Conservation (phyloP, 176 grass and related monocot genomes). For the Dactylis glomerata region DNA sequence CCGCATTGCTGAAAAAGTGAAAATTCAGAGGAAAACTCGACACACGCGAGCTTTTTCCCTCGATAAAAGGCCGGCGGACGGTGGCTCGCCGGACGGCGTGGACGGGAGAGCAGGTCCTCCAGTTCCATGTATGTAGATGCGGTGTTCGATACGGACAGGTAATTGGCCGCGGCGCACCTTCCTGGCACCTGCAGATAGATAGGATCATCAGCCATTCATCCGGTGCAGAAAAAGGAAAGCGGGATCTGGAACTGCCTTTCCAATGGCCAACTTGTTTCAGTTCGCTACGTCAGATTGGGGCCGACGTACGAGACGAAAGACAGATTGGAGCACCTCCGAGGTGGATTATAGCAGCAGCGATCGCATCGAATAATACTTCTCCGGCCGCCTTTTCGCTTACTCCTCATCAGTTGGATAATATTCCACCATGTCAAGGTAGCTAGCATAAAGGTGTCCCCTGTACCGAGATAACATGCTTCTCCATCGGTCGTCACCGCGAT, state of each 20-base stretch:
- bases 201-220: not conserved
- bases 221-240: not conserved
- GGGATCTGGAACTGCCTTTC: not conserved
- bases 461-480: not conserved
- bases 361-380: slow-evolving; percentile 18
- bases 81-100: not conserved
- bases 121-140: not conserved
- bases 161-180: slow-evolving; percentile 4
- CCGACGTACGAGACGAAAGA: not conserved
- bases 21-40: not conserved
- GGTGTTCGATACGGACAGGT: not conserved
- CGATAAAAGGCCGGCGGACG: too few relatives aligned
- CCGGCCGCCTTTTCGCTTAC: not conserved
- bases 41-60: not conserved
- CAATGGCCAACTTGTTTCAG: not conserved
- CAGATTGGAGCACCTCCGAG: too few relatives aligned
- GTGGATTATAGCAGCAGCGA: not conserved
- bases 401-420: not conserved
- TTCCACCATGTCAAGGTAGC: slow-evolving; percentile 13
- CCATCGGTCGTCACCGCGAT: not conserved
- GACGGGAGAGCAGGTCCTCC: not conserved
- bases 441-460: not conserved
- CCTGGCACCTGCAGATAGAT: not conserved
- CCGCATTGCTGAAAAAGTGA: not conserved
- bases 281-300: not conserved